Evolutionary conservation across 495 filamentous ascomycete genomes (phyloP), one percentile per base, ranked within the genome.

Genomic region (Penicillium goetzii): DNA sequence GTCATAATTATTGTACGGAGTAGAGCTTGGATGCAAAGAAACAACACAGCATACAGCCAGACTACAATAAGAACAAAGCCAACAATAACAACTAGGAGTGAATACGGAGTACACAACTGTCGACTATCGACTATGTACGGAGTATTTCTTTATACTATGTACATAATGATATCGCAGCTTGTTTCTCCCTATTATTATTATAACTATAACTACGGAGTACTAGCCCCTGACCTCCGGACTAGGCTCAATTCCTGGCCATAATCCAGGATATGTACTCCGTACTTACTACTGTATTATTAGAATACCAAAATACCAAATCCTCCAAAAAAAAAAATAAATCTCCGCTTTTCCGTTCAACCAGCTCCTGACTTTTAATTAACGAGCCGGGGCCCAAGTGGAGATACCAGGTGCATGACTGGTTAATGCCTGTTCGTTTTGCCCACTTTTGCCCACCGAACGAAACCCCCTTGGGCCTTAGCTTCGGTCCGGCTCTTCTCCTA

Each of bases 401-500:
- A 34, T 21, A 26, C 25, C 15, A 9, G 26, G n/a, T 30, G 5
- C 15, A 8, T 0, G n/a, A 51, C 47, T 51, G 47, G 47, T 14
- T 6, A 2, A 15, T 15, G 25, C 25, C 25, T 10, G 47, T 51
- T 51, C 47, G 47, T 23, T 19, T 12, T 8, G 2, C 41, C n/a
- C 19, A 32, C 30, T 8, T 10, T 9, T 47, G 2, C 12, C 21
- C 43, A 47, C 40, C 36, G 5, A 53, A 55, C 62, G 36, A 64
- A 54, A 54, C 68, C 68, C 61, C 62, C 65, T 72, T 57, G 32
- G 62, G 43, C 41, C 56, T 61, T 68, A 62, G 62, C 36, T 25
- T 56, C 43, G 32, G 38, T 28, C 58, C 30, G 33, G 43, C 34
- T 56, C n/a, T 21, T 59, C 67, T 67, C 65, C 68, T 71, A 65